Evolutionary conservation across 2,329 filamentous ascomycete genomes (phyloP), one percentile per base, ranked within the genome.

Genomic region (Colletotrichum navitas): DNA sequence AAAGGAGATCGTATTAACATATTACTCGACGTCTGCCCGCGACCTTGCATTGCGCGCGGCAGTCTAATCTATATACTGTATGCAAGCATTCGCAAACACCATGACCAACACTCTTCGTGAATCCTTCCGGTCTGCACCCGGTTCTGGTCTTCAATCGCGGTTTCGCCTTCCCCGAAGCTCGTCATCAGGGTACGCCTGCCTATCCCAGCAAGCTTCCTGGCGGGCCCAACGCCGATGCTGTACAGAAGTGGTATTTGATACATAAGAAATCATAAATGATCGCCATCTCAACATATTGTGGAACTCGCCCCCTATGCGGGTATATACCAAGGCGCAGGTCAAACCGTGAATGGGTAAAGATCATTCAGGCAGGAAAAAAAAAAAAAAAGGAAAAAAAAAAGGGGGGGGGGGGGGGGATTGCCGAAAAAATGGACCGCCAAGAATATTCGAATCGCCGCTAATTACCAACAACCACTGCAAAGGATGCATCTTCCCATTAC

Each of bases 1-100:
- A 64, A 72, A 68, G 47, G 63, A 68, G 47, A 73, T 68, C 71
- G 21, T 73, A 73, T 72, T 73, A 72, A 60, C 71, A 58, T 59
- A 73, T 72, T 73, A 73, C 14, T 39, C 60, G 62, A 59, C 7
- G 12, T 45, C 36, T 58, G 51, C 36, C 32, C 24, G 34, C 18
- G 32, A 21, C 34, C 39, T 32, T 32, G 16, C 59, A 41, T n/a
- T 18, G 56, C 24, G 29, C 21, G 18, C 41, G 12, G 41, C 52
- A 26, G 41, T 16, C 66, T 47, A 61, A 51, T 45, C 62, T 66
- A 43, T 72, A 62, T 62, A 52, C 60, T 66, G 58, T 54, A 68
- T 62, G 47, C 24, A 47, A 58, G 45, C 32, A 6, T 51, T 26
- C 59, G 26, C 29, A 59, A 36, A 54, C 34, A 41, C n/a, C 36